phyloP scores from a whole-genome alignment of 352 stramenopile genomes.

The Saprolegnia diclina region DNA sequence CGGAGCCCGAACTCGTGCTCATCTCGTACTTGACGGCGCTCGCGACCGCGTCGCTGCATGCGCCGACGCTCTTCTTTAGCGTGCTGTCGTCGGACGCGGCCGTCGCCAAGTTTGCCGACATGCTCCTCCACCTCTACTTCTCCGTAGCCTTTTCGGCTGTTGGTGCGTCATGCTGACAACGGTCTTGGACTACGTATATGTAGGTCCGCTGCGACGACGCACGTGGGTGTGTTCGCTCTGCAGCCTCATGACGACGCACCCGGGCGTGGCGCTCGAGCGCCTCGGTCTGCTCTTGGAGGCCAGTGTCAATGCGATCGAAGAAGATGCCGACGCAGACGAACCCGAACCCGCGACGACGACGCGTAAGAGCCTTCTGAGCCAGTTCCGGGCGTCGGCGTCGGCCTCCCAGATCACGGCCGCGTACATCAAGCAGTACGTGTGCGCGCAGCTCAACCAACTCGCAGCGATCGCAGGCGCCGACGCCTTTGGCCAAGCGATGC shows the following conservation, averaged over 20 bases:
- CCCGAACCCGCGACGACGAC: background rate
- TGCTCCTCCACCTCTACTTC: conserved; percentile 71
- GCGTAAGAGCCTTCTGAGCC: conserved; percentile 14
- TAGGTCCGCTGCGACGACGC: conserved; percentile 45
- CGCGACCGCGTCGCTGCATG: conserved; percentile 30
- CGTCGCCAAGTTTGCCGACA: conserved; percentile 38
- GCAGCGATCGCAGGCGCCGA: conserved; percentile 5
- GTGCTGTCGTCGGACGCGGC: conserved; percentile 39
- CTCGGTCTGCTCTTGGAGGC: conserved; percentile 65
- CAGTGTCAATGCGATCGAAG: conserved; percentile 58
- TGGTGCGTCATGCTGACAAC: conserved; percentile 7
- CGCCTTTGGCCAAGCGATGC: conserved; percentile 17
- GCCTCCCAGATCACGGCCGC: conserved; percentile 1
- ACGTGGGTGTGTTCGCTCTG: conserved; percentile 59
- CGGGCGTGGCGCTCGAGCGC: conserved; percentile 39
- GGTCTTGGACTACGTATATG: too few relatives aligned
- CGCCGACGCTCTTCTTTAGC: conserved; percentile 43
- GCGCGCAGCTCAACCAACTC: conserved; percentile 20
- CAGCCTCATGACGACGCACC: conserved; percentile 33
- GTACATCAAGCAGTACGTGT: conserved; percentile 28
- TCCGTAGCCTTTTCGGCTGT: conserved; percentile 55
- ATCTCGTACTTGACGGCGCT: conserved; percentile 22
- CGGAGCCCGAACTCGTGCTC: conserved; percentile 21
- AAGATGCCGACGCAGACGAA: conserved; percentile 27
- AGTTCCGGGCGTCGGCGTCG: background rate